phyloP scores from a whole-genome alignment of 129 eudicot species.

The Ambrosia trifida region DNA sequence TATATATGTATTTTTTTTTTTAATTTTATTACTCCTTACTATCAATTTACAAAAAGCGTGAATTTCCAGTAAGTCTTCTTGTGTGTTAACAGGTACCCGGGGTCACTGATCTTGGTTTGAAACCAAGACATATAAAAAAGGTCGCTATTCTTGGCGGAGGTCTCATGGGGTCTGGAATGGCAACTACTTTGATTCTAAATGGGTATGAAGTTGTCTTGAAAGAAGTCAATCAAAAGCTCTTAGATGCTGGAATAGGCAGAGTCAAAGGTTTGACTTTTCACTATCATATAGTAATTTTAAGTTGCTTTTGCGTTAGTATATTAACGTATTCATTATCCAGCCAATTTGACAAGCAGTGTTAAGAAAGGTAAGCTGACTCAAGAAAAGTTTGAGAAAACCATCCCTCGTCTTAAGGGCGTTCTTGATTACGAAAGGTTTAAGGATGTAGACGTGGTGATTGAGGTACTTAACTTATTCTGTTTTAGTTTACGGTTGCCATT shows the following conservation, averaged over 20 bases:
- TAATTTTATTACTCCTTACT: no score
- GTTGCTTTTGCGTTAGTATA: not conserved
- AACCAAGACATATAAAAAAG: slow-evolving; percentile 67
- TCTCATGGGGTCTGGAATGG: slow-evolving; percentile 97
- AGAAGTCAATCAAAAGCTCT: slow-evolving; percentile 89
- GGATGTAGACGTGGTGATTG: no score
- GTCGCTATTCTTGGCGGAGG: slow-evolving; percentile 98
- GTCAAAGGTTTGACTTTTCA: slow-evolving; percentile 60
- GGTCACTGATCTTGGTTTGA: slow-evolving; percentile 75
- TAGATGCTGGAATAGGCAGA: slow-evolving; percentile 79
- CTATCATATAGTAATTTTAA: slow-evolving; percentile 3
- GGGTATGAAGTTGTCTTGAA: slow-evolving; percentile 72
- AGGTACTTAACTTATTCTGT: no score
- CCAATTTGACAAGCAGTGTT: slow-evolving; percentile 86
- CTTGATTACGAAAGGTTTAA: no score
- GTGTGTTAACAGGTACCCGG: slow-evolving; percentile 69
- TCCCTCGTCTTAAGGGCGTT: no score
- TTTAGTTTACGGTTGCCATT: no score
- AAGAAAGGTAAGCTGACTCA: slow-evolving; percentile 91
- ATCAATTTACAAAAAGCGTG: no score
- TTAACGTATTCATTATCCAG: slow-evolving; percentile 35
- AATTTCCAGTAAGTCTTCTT: not conserved
- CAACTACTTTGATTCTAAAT: slow-evolving; percentile 76
- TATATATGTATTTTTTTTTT: no score
- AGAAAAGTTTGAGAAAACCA: no score